Percentiles rank a stretch among this genome's conserved stretches.
These are phyloP conservation scores for Colletotrichum viniferum DNA, from an alignment of 2,329 filamentous ascomycete genomes.

Conservation along the genomic window DNA sequence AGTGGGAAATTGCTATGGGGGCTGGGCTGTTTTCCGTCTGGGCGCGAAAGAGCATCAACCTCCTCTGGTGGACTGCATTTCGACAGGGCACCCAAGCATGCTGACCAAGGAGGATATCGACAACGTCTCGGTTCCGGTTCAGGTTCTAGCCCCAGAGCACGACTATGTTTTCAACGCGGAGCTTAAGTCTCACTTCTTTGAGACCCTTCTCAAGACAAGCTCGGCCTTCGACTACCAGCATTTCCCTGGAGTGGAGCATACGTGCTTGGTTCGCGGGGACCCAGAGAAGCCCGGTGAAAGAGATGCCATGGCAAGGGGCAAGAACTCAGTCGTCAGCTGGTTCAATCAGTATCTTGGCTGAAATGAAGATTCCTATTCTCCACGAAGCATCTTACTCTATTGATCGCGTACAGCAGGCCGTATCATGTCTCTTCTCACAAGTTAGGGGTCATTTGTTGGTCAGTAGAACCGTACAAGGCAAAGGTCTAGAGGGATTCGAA, in stretches of 20 bases:
- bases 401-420: neutral
- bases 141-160: slow-evolving; percentile 54
- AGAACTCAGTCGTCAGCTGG: slow-evolving; percentile 46
- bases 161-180: slow-evolving; percentile 46
- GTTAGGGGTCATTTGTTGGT: neutral
- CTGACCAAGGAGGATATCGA: slow-evolving; percentile 51
- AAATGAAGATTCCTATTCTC: neutral
- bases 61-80: slow-evolving; percentile 50
- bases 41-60: slow-evolving; percentile 37
- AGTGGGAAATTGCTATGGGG: slow-evolving; percentile 55
- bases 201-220: slow-evolving; percentile 35
- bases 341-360: slow-evolving; percentile 29
- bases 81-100: slow-evolving; percentile 47
- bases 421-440: neutral
- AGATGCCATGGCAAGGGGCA: slow-evolving; percentile 45
- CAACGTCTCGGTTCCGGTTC: slow-evolving; percentile 49
- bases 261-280: slow-evolving; percentile 43
- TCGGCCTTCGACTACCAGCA: slow-evolving; percentile 49
- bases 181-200: slow-evolving; percentile 43
- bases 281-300: slow-evolving; percentile 37
- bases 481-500: neutral
- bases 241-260: slow-evolving; percentile 50
- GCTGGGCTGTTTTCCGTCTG: slow-evolving; percentile 54
- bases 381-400: neutral
- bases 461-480: neutral